Conservation (phyloP, 345 rosid genomes). For the Ricinus communis region DNA sequence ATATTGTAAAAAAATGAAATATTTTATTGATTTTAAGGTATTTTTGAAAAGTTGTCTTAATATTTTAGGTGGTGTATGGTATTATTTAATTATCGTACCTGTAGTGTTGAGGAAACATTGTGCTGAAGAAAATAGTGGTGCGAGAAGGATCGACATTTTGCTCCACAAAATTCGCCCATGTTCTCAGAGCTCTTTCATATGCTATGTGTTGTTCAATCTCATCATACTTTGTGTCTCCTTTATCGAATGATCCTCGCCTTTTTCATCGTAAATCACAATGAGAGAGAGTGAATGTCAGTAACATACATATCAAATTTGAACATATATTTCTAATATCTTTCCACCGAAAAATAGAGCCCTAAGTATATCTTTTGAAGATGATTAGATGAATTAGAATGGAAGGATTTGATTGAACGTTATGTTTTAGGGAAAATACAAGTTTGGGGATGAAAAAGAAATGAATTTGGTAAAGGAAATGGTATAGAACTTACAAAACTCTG, state of each 20-base stretch:
- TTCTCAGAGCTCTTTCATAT: conserved; percentile 3
- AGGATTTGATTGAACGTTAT: no score
- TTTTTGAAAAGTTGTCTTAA: no score
- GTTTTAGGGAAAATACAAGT: no score
- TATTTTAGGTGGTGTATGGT: neutral
- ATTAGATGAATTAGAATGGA: no score
- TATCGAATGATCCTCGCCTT: conserved; percentile 18
- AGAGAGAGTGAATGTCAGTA: no score
- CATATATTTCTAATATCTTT: no score
- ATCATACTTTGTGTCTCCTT: conserved; percentile 17
- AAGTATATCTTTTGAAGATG: no score
- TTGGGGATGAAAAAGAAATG: no score
- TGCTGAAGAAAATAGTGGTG: conserved; percentile 15
- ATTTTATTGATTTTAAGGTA: no score
- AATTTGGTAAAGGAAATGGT: neutral
- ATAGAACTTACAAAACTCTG: conserved; percentile 51
- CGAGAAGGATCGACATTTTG: conserved; percentile 11
- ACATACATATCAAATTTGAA: no score
- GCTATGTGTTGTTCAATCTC: conserved; percentile 13
- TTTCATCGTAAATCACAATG: neutral
- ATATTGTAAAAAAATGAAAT: no score
- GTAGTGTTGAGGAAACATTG: conserved; percentile 19
- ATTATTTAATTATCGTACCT: conserved; percentile 3
- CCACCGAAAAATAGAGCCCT: no score
- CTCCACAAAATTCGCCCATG: conserved; percentile 18